Percentiles rank a stretch among this genome's conserved stretches.
phyloP scores from a whole-genome alignment of 2,329 filamentous ascomycete genomes.

The Leptographium lundbergii region DNA sequence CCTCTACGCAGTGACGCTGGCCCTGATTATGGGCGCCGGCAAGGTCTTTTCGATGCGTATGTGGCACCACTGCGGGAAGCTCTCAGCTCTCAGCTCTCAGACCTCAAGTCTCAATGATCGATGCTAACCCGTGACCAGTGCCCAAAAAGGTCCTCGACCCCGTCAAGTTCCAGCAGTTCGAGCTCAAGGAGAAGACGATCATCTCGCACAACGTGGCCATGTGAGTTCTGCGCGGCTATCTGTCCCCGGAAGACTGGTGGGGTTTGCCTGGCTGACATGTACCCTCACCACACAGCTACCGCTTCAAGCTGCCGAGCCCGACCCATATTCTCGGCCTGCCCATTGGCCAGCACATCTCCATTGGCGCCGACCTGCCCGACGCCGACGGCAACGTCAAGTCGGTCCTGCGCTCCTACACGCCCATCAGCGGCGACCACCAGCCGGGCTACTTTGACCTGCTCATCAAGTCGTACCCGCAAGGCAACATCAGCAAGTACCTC shows the following conservation, averaged over 20 bases:
- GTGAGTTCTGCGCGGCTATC: constrained; percentile 31
- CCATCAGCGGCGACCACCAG: constrained; percentile 79
- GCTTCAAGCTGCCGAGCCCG: constrained; percentile 70
- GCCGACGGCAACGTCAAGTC: constrained; percentile 64
- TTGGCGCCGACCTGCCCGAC: constrained; percentile 62
- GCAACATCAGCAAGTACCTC: constrained; percentile 94
- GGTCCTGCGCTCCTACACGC: constrained; percentile 83
- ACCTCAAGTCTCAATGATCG: too few species aligned
- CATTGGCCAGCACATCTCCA: constrained; percentile 97
- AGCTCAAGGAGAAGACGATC: constrained; percentile 86
- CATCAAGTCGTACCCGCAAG: constrained; percentile 94
- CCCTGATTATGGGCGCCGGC: constrained; percentile 52
- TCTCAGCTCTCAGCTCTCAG: too few species aligned
- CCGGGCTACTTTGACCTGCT: constrained; percentile 90
- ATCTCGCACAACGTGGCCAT: constrained; percentile 98
- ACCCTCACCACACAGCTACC: constrained; percentile 49
- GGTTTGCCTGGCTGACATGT: neutral
- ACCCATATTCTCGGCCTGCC: constrained; percentile 84
- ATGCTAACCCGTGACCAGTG: constrained; percentile 24
- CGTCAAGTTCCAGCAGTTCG: constrained; percentile 78
- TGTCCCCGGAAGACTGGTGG: neutral
- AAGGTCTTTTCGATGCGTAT: constrained; percentile 62
- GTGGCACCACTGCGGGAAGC: constrained; percentile 20
- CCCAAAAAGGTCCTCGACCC: constrained; percentile 65
- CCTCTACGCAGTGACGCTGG: constrained; percentile 55